Evolutionary conservation across 805 yeast genomes (phyloP), one percentile per base, ranked within the genome.

Genomic region (Yamadazyma insecticola): DNA sequence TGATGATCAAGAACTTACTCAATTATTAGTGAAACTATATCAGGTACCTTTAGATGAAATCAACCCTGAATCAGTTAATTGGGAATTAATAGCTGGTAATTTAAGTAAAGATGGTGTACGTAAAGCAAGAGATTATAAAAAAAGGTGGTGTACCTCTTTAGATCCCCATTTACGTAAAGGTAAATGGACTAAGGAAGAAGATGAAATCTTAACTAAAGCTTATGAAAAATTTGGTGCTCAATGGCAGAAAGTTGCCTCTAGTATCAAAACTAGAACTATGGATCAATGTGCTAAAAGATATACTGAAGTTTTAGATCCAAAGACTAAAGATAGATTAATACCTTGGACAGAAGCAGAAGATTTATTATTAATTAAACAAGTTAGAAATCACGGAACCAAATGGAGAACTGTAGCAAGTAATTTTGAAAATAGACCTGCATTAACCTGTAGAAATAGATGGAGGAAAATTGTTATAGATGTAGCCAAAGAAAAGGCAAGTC

Each of bases 221-320:
- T 83, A 73, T 51, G 62, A 72, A 29, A 70, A 67, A 42, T 70
- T 74, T 51, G 97, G 97, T 0, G 71, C 95, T 0, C 72, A 78
- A 18, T 89, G 97, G 97, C 84, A 83, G 40, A 80, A 80, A 45
- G 88, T 89, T 8, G 78, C 95, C 0, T 58, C 68, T 30, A 79
- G 74, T 32, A 82, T 89, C 9, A 74, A 76, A 3, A 95, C 96
- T 4, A 68, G 97, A 50, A 89, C 95, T 0, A 96, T 88, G 48
- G 96, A 88, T 55, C 97, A 89, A 60, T 89, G 97, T 63, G 85
- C 95, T 2, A 89, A 89, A 50, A 63, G 97, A 46, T 89, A 85
- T 52, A 76, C 80, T 11, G 97, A 89, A 48, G 96, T 87, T 2
- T 55, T 89, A 36, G 92, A 86, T 45, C 96, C 97, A 5, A 68